Base-by-base conservation (phyloP, 208 protist genomes). In the Acanthamoeba polyphaga region DNA sequence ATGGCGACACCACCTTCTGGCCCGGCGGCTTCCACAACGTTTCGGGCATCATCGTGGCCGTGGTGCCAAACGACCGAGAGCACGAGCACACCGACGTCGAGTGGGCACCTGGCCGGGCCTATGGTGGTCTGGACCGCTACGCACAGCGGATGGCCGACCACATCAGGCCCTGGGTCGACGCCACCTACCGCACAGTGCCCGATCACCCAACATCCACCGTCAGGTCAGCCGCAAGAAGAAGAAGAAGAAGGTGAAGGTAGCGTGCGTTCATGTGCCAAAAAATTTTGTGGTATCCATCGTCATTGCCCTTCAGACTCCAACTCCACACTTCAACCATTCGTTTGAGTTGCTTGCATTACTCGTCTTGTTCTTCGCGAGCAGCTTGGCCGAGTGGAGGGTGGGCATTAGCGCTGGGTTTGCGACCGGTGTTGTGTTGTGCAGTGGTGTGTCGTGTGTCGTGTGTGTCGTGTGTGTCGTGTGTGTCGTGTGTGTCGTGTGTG, bases 11-110 rank as follows among this genome's bases (percentile, higher is more conserved):
- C 10, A n/a, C 70, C 1, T 78, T 78, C 22, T 78, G 70, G 70
- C 70, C 34, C 27, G 70, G 70, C 38, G 70, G 70, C 38, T 78
- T 78, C 29, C 10, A n/a, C 70, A 78, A 78, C 6, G 70, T 78
- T n/a, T n/a, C n/a, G n/a, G n/a, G n/a, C 70, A 78, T 78, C 70
- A 19, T 78, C 70, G 70, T 78, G 70, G 70, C 70, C 8, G 70
- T 78, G 24, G 70, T 78, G 29, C 70, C 70, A 1, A 78, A 78
- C 38, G 70, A 78, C 38, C 70, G 70, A 6, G 70, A 78, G 70
- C 70, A n/a, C 34, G 70, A 78, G 38, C 49, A 78, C 70, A 78
- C 70, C 32, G 70, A 78, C 38, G 29, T 46, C 70, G 70, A 78
- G 27, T 78, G 70, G 70, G 70, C 70, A 43, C 70, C 70, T 0